phyloP scores from a whole-genome alignment of 768 basidiomycete species.

The Boletales sp. region DNA sequence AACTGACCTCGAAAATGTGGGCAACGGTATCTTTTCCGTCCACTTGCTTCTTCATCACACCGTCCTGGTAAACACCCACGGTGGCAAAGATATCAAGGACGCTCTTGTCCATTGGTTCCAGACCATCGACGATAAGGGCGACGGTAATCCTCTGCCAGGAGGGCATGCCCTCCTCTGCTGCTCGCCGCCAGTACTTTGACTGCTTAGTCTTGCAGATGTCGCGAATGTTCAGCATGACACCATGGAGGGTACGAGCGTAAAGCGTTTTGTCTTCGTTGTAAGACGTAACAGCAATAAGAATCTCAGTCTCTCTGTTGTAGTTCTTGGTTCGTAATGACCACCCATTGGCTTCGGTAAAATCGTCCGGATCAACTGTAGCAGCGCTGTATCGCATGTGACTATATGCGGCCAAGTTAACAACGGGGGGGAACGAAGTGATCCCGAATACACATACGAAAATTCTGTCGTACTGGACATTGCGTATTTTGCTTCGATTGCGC shows the following conservation, averaged over 20 bases:
- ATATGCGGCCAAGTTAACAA: background rate
- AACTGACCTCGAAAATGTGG: conserved; percentile 87
- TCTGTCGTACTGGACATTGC: conserved; percentile 72
- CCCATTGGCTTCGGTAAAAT: conserved; percentile 74
- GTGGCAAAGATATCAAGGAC: conserved; percentile 87
- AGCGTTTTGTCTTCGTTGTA: conserved; percentile 92
- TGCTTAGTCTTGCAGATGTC: conserved; percentile 96
- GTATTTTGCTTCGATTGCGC: conserved; percentile 81
- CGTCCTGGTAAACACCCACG: conserved; percentile 91
- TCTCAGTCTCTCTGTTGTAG: conserved; percentile 87
- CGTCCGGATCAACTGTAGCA: conserved; percentile 88
- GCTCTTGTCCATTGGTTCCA: conserved; percentile 94
- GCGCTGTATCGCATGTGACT: conserved; percentile 93
- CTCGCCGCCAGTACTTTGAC: conserved; percentile 85
- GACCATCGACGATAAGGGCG: conserved; percentile 87
- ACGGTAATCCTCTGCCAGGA: conserved; percentile 92
- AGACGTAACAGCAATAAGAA: conserved; percentile 91
- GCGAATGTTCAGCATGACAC: conserved; percentile 96
- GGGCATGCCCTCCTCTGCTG: conserved; percentile 79
- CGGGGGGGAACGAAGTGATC: background rate
- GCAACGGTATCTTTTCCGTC: conserved; percentile 88
- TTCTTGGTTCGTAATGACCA: conserved; percentile 81
- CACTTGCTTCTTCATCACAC: conserved; percentile 90
- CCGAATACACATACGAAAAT: conserved; percentile 67
- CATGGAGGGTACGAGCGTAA: conserved; percentile 90